These are phyloP conservation scores for Articulospora tetracladia DNA, from an alignment of 495 filamentous ascomycete species.

Conservation along the genomic window DNA sequence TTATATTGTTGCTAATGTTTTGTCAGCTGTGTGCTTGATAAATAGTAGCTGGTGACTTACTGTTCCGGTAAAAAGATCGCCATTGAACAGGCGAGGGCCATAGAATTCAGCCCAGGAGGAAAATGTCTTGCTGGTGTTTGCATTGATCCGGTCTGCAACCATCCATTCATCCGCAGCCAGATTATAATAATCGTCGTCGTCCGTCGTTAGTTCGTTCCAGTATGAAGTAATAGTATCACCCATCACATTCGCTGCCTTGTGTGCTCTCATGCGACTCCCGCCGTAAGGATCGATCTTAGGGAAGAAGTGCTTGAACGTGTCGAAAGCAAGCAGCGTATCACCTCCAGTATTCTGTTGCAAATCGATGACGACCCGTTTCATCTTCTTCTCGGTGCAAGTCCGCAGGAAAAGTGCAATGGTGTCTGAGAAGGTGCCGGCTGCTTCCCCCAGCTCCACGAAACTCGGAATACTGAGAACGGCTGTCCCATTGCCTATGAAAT, in stretches of 20 bases:
- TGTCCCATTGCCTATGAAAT: slow-evolving; percentile 36
- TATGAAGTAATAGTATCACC: slow-evolving; percentile 38
- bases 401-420: slow-evolving; percentile 40
- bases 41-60: background rate
- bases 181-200: slow-evolving; percentile 22
- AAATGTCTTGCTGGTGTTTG: slow-evolving; percentile 41
- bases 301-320: slow-evolving; percentile 52
- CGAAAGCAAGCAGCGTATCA: slow-evolving; percentile 33
- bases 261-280: slow-evolving; percentile 41
- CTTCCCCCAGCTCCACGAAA: slow-evolving; percentile 35
- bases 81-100: slow-evolving; percentile 38
- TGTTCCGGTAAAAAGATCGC: slow-evolving; percentile 42
- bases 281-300: slow-evolving; percentile 39
- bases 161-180: slow-evolving; percentile 37
- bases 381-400: slow-evolving; percentile 29
- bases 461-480: slow-evolving; percentile 48
- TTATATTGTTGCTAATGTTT: slow-evolving; percentile 37
- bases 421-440: slow-evolving; percentile 31
- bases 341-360: slow-evolving; percentile 47
- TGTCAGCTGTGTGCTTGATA: background rate
- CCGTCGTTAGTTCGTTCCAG: slow-evolving; percentile 22
- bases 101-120: slow-evolving; percentile 50
- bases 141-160: slow-evolving; percentile 36
- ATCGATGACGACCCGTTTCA: slow-evolving; percentile 47
- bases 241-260: slow-evolving; percentile 35